phyloP scores from a whole-genome alignment of 805 yeast species.

The Teunomyces pallodes region DNA sequence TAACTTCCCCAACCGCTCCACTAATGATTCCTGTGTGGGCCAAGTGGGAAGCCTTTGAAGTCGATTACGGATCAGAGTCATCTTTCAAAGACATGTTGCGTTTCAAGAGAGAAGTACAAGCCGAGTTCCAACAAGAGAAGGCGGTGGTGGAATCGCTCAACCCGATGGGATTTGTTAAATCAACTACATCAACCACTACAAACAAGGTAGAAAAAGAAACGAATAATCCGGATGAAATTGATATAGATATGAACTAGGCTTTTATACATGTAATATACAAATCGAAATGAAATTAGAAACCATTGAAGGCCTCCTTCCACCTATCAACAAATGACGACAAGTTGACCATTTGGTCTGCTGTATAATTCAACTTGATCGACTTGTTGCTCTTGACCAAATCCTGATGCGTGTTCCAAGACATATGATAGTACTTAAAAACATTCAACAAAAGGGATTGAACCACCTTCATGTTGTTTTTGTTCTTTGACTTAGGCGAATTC shows the following conservation, averaged over 20 bases:
- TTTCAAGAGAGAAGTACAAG: slow-evolving; percentile 45
- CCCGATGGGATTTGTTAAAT: slow-evolving; percentile 51
- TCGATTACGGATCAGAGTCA: slow-evolving; percentile 65
- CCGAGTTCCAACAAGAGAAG: slow-evolving; percentile 16
- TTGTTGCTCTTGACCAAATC: slow-evolving; percentile 33
- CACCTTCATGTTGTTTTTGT: slow-evolving; percentile 27
- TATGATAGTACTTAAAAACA: slow-evolving; percentile 38
- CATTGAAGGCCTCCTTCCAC: slow-evolving; percentile 32
- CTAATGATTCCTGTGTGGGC: slow-evolving; percentile 45
- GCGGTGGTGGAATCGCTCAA: slow-evolving; percentile 16
- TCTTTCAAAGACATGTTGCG: slow-evolving; percentile 74
- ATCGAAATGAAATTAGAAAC: slow-evolving; percentile 14
- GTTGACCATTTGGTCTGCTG: slow-evolving; percentile 30
- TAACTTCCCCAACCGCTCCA: slow-evolving; percentile 18
- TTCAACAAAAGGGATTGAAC: slow-evolving; percentile 32
- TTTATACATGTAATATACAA: neutral
- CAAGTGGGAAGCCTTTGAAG: slow-evolving; percentile 73
- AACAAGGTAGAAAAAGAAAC: neutral
- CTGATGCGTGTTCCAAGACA: slow-evolving; percentile 37
- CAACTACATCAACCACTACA: slow-evolving; percentile 10
- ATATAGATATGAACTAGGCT: slow-evolving; percentile 44
- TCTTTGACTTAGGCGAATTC: slow-evolving; percentile 28
- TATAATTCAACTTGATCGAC: slow-evolving; percentile 37
- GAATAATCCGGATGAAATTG: slow-evolving; percentile 59
- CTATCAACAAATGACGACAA: slow-evolving; percentile 37